Evolutionary conservation across 345 rosid species (phyloP).

Genomic region (Syzygium oleosum): DNA sequence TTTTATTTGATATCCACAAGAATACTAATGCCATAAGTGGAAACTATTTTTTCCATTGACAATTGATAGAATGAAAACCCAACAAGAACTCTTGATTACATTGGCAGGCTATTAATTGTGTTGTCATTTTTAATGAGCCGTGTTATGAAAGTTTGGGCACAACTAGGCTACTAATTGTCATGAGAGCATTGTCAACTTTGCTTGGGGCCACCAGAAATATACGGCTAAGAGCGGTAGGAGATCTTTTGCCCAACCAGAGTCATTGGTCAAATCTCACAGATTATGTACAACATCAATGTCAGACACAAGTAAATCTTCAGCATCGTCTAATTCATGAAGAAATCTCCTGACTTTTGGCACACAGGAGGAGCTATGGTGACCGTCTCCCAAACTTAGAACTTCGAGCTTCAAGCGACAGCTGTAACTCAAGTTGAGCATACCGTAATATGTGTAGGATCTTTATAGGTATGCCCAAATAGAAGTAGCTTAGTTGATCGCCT

Average conservation of each 20-base stretch:
- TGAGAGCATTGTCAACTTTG: background rate
- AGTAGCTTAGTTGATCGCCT: background rate
- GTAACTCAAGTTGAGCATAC: background rate
- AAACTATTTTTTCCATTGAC: background rate
- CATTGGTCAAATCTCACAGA: background rate
- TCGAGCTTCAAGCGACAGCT: background rate
- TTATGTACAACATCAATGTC: background rate
- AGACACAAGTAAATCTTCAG: background rate
- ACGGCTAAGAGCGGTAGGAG: background rate
- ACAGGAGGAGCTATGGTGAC: background rate
- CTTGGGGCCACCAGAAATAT: background rate
- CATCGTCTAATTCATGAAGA: background rate
- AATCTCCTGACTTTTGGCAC: background rate
- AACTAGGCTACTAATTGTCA: background rate
- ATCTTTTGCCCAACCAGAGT: background rate
- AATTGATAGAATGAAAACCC: background rate
- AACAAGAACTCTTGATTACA: background rate
- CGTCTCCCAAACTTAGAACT: background rate
- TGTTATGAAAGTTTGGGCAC: background rate
- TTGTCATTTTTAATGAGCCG: background rate
- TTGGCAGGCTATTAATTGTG: background rate
- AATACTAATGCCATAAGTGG: background rate
- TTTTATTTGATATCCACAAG: background rate
- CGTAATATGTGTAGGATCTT: background rate
- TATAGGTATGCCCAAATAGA: background rate